phyloP scores from a whole-genome alignment of 78 protist species.

The slime mould (Dictyostelium discoideum) region dicty_2.7 NC_007090.3:3315001-3315500 shows the following conservation, averaged over 20 bases:
- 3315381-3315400: not conserved
- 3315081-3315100: not conserved
- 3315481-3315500: not conserved
- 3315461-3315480: not conserved
- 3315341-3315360: not conserved
- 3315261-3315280: not conserved
- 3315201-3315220: not conserved
- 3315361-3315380: not conserved
- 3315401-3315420: constrained; percentile 13
- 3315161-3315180: not conserved
- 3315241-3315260: not conserved
- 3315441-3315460: not conserved
- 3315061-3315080: not conserved
- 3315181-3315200: not conserved
- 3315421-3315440: not conserved
- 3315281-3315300: not conserved
- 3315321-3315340: not conserved
- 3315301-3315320: constrained; percentile 2
- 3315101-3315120: not conserved
- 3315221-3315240: not conserved
- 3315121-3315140: not conserved
- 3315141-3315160: not conserved
- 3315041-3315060: not conserved
- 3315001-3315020: not conserved
- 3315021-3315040: not conserved